Conservation (phyloP, 2,329 filamentous ascomycete species). For the Stylonectria norvegica region DNA sequence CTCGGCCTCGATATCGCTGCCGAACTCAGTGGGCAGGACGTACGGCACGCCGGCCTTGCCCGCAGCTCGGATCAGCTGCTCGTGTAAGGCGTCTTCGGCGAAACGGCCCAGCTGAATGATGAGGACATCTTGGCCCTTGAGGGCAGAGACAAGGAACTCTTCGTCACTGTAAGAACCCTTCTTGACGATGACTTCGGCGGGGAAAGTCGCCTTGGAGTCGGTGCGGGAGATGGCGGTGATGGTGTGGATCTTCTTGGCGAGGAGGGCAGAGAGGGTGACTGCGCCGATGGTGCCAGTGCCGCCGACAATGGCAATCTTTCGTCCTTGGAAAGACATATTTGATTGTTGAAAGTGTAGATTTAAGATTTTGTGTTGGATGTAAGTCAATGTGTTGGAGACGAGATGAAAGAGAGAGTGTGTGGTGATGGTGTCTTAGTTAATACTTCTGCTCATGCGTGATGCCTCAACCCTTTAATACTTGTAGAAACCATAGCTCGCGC, state of each 20-base stretch:
- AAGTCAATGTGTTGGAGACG: conserved; percentile 1
- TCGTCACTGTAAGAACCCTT: conserved; percentile 47
- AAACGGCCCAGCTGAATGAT: conserved; percentile 21
- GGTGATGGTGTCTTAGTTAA: too few relatives aligned
- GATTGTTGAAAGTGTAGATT: too few relatives aligned
- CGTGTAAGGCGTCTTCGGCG: conserved; percentile 21
- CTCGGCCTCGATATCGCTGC: conserved; percentile 24
- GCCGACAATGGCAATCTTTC: conserved; percentile 29
- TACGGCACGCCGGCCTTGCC: conserved; percentile 30
- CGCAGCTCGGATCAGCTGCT: conserved; percentile 31
- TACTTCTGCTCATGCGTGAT: too few relatives aligned
- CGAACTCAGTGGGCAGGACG: conserved; percentile 32
- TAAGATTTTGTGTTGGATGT: conserved; percentile 1
- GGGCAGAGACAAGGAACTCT: conserved; percentile 24
- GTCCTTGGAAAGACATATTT: conserved; percentile 12
- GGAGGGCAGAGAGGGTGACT: conserved; percentile 36
- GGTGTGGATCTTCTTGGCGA: conserved; percentile 42
- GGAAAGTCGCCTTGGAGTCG: conserved; percentile 40
- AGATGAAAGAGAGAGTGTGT: conserved; percentile 2
- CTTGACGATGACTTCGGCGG: conserved; percentile 36
- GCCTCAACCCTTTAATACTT: too few relatives aligned
- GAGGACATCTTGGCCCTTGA: conserved; percentile 34
- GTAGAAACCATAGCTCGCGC: too few relatives aligned
- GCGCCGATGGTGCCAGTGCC: conserved; percentile 39
- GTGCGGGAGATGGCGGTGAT: conserved; percentile 49